Evolutionary conservation across 306 rosid genomes (phyloP).

Genomic region (Begonia fuchsioides): DNA sequence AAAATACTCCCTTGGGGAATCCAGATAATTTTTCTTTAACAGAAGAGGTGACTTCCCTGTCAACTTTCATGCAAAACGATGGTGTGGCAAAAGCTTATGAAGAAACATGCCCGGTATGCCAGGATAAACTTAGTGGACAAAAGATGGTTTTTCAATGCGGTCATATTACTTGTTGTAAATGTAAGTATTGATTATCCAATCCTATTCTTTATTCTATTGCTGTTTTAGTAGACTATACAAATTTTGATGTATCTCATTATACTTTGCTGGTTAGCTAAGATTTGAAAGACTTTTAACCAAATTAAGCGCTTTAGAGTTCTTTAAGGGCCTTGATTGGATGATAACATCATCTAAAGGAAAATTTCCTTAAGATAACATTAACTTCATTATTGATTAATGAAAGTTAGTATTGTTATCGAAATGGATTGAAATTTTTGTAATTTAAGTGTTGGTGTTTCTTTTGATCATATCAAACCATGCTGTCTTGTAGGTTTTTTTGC

Average conservation of each 20-base stretch:
- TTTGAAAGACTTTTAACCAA: not conserved
- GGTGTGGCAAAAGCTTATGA: conserved; percentile 31
- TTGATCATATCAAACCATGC: too few species aligned
- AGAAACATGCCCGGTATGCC: conserved; percentile 89
- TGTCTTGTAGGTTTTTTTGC: conserved; percentile 62
- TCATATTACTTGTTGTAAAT: conserved; percentile 84
- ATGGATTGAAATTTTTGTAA: too few species aligned
- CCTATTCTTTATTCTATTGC: not conserved
- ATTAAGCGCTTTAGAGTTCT: not conserved
- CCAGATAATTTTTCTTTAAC: conserved; percentile 25
- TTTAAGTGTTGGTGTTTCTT: too few species aligned
- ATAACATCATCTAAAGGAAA: not conserved
- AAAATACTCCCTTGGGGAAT: conserved; percentile 30
- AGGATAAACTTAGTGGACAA: conserved; percentile 54
- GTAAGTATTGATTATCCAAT: conserved; percentile 29
- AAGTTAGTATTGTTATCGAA: too few species aligned
- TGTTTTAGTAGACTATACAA: too few species aligned
- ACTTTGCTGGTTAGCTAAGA: too few species aligned
- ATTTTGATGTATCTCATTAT: too few species aligned
- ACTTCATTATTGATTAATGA: too few species aligned
- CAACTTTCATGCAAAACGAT: conserved; percentile 28
- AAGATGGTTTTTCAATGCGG: conserved; percentile 98
- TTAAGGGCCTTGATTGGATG: not conserved
- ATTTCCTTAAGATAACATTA: too few species aligned
- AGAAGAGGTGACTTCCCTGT: conserved; percentile 21